These are phyloP conservation scores for Sherardia arvensis DNA, from an alignment of 257 asterid genomes.

Conservation along the genomic window DNA sequence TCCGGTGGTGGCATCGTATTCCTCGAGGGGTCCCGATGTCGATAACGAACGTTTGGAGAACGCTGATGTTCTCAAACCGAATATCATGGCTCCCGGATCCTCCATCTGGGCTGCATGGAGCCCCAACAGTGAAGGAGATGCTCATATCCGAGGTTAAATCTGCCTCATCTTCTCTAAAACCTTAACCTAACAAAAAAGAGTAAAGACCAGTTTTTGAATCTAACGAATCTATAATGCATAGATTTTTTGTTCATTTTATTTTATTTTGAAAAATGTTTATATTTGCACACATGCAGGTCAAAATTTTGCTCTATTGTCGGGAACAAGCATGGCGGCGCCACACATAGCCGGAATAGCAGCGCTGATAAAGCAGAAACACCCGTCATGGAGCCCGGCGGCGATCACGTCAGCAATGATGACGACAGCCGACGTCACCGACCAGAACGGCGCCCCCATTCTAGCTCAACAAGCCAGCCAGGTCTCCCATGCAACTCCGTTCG, in stretches of 20 bases:
- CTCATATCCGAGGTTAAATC: conserved; percentile 41
- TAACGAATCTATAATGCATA: too few relatives aligned
- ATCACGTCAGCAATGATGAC: conserved; percentile 66
- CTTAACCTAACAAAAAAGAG: too few relatives aligned
- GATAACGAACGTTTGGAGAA: conserved; percentile 41
- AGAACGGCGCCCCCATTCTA: conserved; percentile 31
- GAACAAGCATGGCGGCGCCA: conserved; percentile 71
- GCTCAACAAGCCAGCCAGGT: conserved; percentile 32
- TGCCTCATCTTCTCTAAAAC: too few relatives aligned
- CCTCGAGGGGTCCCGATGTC: conserved; percentile 67
- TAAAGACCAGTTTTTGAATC: too few relatives aligned
- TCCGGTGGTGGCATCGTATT: conserved; percentile 54
- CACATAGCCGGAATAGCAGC: conserved; percentile 63
- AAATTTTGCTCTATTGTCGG: conserved; percentile 46
- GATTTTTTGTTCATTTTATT: too few relatives aligned
- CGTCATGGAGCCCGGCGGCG: conserved; percentile 50
- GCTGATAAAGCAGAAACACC: conserved; percentile 53
- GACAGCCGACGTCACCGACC: conserved; percentile 36
- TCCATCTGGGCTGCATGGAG: conserved; percentile 79
- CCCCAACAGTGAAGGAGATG: conserved; percentile 55
- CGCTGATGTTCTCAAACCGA: conserved; percentile 67
- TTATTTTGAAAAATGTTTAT: too few relatives aligned
- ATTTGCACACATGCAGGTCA: too few relatives aligned
- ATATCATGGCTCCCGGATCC: conserved; percentile 71
- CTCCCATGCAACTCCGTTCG: conserved; percentile 52